Conservation (phyloP, 306 rosid species). For the Castanea mollissima region DNA sequence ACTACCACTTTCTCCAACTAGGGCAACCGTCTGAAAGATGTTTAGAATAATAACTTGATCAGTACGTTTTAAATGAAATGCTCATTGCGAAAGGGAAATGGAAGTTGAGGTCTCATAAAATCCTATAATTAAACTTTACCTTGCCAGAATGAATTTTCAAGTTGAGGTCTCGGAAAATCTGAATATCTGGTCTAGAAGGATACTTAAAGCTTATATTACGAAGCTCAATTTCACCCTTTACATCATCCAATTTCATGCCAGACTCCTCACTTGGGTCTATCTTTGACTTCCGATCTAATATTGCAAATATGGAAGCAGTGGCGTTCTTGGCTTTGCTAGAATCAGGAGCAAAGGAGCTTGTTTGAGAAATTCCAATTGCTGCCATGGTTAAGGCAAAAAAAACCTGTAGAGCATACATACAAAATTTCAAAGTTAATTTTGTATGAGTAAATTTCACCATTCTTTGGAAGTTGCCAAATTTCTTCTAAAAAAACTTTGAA, state of each 20-base stretch:
- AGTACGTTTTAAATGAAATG: background rate
- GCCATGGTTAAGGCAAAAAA: slow-evolving; percentile 44
- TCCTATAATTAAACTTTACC: slow-evolving; percentile 21
- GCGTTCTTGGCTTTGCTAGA: slow-evolving; percentile 41
- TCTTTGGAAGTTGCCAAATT: background rate
- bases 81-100: background rate
- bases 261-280: slow-evolving; percentile 39
- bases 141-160: slow-evolving; percentile 39
- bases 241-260: slow-evolving; percentile 29
- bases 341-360: slow-evolving; percentile 40
- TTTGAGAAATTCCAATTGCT: slow-evolving; percentile 38
- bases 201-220: slow-evolving; percentile 39
- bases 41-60: background rate
- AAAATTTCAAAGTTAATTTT: background rate
- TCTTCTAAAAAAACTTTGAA: background rate
- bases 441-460: background rate
- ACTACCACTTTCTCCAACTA: slow-evolving; percentile 76
- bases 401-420: slow-evolving; percentile 29
- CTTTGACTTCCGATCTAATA: slow-evolving; percentile 37
- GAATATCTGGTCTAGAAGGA: slow-evolving; percentile 42
- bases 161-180: slow-evolving; percentile 38
- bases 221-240: slow-evolving; percentile 44
- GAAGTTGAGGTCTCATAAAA: background rate
- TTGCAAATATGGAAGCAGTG: slow-evolving; percentile 33
- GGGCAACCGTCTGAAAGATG: slow-evolving; percentile 51